Conservation (phyloP, 257 asterid species). For the Osmanthus fragrans region DNA sequence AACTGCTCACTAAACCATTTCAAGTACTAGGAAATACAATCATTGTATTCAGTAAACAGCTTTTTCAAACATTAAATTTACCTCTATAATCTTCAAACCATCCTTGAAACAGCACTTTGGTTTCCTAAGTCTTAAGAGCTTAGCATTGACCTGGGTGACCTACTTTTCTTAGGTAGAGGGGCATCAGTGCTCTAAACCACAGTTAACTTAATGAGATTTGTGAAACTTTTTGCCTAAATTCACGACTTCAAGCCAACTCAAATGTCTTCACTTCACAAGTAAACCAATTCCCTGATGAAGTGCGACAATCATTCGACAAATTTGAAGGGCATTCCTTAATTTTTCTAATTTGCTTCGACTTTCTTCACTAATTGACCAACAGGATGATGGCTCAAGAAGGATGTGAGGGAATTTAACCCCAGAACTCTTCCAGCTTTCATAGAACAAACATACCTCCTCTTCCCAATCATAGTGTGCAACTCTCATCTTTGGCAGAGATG, state of each 20-base stretch:
- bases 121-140: not conserved
- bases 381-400: not conserved
- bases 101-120: not conserved
- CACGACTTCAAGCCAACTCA: not conserved
- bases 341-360: not conserved
- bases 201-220: too few relatives aligned
- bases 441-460: not conserved
- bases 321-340: not conserved
- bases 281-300: not conserved
- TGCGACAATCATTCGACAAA: not conserved
- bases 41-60: not conserved
- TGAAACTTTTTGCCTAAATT: not conserved
- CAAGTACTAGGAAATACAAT: not conserved
- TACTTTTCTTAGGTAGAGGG: not conserved
- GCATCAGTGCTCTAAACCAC: too few relatives aligned
- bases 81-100: not conserved
- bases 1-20: not conserved
- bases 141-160: not conserved
- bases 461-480: not conserved
- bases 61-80: not conserved
- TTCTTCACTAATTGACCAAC: not conserved
- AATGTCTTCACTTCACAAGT: not conserved
- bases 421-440: not conserved
- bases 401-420: not conserved
- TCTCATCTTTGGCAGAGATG: not conserved